Evolutionary conservation across 331 rosid genomes (phyloP).

Genomic region (Stylosanthes scabra): DNA sequence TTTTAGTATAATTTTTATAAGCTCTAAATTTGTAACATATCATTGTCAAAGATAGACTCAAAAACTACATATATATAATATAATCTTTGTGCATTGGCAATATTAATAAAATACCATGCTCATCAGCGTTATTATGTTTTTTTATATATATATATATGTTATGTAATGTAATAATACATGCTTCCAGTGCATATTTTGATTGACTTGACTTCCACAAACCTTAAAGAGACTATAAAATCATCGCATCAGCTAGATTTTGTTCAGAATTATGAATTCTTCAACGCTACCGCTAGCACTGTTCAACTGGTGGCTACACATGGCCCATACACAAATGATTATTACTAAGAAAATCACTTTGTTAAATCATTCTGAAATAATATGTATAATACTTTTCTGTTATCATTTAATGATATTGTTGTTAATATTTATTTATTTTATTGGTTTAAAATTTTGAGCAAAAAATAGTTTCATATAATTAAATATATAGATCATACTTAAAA

Average conservation of each 20-base stretch:
- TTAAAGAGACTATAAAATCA: neutral
- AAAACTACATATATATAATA: too few species aligned
- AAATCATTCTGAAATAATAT: neutral
- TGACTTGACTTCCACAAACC: conserved; percentile 55
- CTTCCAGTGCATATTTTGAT: conserved; percentile 31
- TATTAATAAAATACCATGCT: neutral
- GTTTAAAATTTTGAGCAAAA: neutral
- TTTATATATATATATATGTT: too few species aligned
- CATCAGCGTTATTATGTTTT: neutral
- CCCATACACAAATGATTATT: conserved; percentile 36
- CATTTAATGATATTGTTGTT: neutral
- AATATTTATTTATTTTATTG: neutral
- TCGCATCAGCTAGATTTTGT: neutral
- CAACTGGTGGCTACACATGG: conserved; percentile 44
- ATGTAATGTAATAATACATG: neutral
- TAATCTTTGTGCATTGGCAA: neutral
- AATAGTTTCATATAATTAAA: too few species aligned
- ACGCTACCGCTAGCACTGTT: conserved; percentile 27
- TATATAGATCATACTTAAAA: too few species aligned
- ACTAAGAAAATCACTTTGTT: neutral
- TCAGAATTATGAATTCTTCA: neutral
- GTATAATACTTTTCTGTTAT: too few species aligned
- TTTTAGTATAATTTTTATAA: neutral
- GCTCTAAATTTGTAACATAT: neutral
- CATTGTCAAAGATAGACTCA: neutral